Evolutionary conservation across 2,329 filamentous ascomycete species (phyloP).

Genomic region (Drechslerella stenobrocha): DNA sequence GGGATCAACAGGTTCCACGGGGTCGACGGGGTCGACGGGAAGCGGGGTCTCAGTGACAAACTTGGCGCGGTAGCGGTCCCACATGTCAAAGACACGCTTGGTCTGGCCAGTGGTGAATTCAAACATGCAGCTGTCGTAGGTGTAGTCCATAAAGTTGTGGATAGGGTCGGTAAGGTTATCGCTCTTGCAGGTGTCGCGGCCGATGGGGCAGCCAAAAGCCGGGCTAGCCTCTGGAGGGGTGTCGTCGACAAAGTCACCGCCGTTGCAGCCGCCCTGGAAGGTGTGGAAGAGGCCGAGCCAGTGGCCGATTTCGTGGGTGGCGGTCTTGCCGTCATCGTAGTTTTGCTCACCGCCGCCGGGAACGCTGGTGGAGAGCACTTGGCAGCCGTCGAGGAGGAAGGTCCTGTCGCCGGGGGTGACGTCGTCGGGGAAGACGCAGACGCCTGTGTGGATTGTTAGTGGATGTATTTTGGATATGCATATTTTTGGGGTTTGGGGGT

Average conservation of each 20-base stretch:
- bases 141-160: slow-evolving; percentile 56
- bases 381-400: slow-evolving; percentile 56
- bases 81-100: slow-evolving; percentile 57
- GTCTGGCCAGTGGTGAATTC: slow-evolving; percentile 59
- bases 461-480: slow-evolving; percentile 24
- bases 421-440: slow-evolving; percentile 47
- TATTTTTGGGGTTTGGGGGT: background rate
- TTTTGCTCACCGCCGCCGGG: slow-evolving; percentile 55
- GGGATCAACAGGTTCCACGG: no score
- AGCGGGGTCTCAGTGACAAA: slow-evolving; percentile 3
- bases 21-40: slow-evolving; percentile 10
- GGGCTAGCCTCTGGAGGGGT: slow-evolving; percentile 56
- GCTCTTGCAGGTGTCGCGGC: slow-evolving; percentile 54
- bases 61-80: slow-evolving; percentile 55
- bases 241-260: slow-evolving; percentile 57
- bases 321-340: slow-evolving; percentile 55
- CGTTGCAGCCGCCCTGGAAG: slow-evolving; percentile 58
- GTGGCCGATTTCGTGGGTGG: slow-evolving; percentile 57
- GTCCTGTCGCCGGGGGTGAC: slow-evolving; percentile 54
- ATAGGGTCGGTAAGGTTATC: slow-evolving; percentile 52
- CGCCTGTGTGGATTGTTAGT: slow-evolving; percentile 9
- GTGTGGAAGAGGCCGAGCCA: slow-evolving; percentile 61
- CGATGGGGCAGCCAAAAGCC: slow-evolving; percentile 55
- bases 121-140: slow-evolving; percentile 58
- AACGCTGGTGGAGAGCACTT: slow-evolving; percentile 55